Evolutionary conservation across 1,284 basidiomycete genomes (phyloP), one percentile per base, ranked within the genome.

Genomic region (Rhizoctonia solani): DNA sequence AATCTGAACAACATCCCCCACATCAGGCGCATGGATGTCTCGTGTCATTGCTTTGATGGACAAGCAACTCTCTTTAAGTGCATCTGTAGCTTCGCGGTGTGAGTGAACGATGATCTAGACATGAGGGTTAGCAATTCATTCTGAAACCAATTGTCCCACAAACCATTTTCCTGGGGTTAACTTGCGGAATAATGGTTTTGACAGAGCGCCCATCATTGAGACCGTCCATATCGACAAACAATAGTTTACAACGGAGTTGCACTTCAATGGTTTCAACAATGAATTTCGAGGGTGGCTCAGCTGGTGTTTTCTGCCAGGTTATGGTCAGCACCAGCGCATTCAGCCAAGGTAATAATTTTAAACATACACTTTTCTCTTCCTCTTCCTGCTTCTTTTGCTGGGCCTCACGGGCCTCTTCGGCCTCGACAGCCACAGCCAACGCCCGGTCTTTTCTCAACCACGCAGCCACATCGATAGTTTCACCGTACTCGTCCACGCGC

Each of bases 201-300:
- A 98, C 88, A 4, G 97, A 95, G 69, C 95, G 88, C 1, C 96
- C 95, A 74, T 99, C 97, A 74, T 95, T 95, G 67, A 97, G 78
- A 29, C 97, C 97, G 72, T 96, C 93, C 85, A 99, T 88, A 74
- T 99, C 97, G 61, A 99, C 87, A 72, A 91, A 98, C 27, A 95
- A 84, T 16, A 98, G 78, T 4, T 88, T 86, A 73, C 97, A 98
- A 23, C 87, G 85, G 34, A 98, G 76, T 56, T 92, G 86, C 14
- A 98, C 83, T 41, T 88, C 85, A 3, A 91, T 80, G 14, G 84
- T 81, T 56, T 89, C 87, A 2, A 86, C 85, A 46, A 98, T 83
- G 74, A 88, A 99, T 78, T 99, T 99, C 49, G 89, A 95, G 19
- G 97, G 97, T 9, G 90, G 86, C 74, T 97, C 95, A 59, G 84